Percentiles rank a stretch among this genome's conserved stretches.
These are phyloP conservation scores for Crotalaria pallida DNA, from an alignment of 306 rosid species.

Conservation along the genomic window DNA sequence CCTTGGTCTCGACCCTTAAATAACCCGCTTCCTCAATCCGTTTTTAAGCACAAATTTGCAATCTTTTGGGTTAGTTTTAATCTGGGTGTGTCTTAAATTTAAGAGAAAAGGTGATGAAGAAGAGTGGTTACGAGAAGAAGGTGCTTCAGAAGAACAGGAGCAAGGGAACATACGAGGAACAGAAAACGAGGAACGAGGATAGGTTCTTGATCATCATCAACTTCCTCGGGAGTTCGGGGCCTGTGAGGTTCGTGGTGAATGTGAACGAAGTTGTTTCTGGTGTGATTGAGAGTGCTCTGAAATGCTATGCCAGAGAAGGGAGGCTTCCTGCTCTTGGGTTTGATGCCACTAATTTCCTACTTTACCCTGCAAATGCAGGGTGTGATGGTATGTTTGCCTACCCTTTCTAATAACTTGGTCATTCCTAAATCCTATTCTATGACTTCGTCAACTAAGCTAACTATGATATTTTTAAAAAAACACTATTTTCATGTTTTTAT, in stretches of 20 bases:
- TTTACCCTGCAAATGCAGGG: slow-evolving; percentile 54
- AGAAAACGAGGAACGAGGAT: not conserved
- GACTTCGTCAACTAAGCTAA: too few relatives aligned
- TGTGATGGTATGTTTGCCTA: slow-evolving; percentile 49
- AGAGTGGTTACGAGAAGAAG: slow-evolving; percentile 18
- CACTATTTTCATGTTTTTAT: too few relatives aligned
- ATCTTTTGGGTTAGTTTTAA: not conserved
- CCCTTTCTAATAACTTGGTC: slow-evolving; percentile 6
- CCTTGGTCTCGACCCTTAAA: slow-evolving; percentile 34
- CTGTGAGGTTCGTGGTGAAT: slow-evolving; percentile 69
- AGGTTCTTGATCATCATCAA: slow-evolving; percentile 71
- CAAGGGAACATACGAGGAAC: not conserved
- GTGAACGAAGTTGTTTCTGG: slow-evolving; percentile 61
- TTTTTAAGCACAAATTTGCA: not conserved
- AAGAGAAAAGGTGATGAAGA: slow-evolving; percentile 15
- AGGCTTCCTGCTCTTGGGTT: slow-evolving; percentile 80
- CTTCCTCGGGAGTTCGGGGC: slow-evolving; percentile 81
- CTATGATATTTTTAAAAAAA: too few relatives aligned
- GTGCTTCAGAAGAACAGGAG: slow-evolving; percentile 25
- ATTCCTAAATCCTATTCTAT: too few relatives aligned
- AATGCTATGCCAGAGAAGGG: slow-evolving; percentile 82
- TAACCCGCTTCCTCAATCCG: not conserved
- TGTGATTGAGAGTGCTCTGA: slow-evolving; percentile 64
- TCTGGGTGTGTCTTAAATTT: slow-evolving; percentile 8
- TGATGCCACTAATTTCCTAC: slow-evolving; percentile 51